phyloP scores from a whole-genome alignment of 495 filamentous ascomycete genomes.

The Aspergillus sparsus region DNA sequence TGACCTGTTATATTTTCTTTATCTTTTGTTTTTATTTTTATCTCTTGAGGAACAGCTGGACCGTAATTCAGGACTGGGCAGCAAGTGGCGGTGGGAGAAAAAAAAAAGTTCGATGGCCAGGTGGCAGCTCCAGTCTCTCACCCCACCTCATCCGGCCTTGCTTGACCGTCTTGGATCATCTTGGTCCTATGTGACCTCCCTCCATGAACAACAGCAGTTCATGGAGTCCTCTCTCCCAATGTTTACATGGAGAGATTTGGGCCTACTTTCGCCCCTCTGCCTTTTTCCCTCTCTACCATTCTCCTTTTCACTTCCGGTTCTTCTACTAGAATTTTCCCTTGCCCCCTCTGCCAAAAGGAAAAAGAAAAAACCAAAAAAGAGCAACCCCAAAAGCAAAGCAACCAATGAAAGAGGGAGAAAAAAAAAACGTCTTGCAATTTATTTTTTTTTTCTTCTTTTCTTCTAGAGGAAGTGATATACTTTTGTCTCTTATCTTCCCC shows the following conservation, averaged over 20 bases:
- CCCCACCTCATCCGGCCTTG: constrained; percentile 16
- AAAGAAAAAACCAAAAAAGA: constrained; percentile 5
- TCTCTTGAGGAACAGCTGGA: background rate
- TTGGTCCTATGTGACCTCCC: constrained; percentile 8
- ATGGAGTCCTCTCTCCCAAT: background rate
- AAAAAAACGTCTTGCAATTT: constrained; percentile 14
- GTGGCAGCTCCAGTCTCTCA: constrained; percentile 17
- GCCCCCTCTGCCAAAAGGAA: constrained; percentile 9
- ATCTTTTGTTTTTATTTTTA: constrained; percentile 17
- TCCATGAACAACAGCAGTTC: background rate
- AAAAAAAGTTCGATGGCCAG: constrained; percentile 5
- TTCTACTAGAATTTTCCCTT: constrained; percentile 6
- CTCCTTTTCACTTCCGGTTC: constrained; percentile 9
- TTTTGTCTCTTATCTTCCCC: constrained; percentile 5
- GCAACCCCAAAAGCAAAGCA: constrained; percentile 16
- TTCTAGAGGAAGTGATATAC: constrained; percentile 15
- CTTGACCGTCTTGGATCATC: constrained; percentile 1
- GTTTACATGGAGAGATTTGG: constrained; percentile 14
- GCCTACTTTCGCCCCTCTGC: constrained; percentile 27
- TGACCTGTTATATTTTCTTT: constrained; percentile 23
- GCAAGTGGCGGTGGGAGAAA: constrained; percentile 22
- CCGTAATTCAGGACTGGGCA: background rate
- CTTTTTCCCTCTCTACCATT: background rate
- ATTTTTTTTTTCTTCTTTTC: constrained; percentile 6
- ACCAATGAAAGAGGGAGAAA: constrained; percentile 10